Base-by-base conservation (phyloP, 306 rosid genomes). In the Sindora glabra region DNA sequence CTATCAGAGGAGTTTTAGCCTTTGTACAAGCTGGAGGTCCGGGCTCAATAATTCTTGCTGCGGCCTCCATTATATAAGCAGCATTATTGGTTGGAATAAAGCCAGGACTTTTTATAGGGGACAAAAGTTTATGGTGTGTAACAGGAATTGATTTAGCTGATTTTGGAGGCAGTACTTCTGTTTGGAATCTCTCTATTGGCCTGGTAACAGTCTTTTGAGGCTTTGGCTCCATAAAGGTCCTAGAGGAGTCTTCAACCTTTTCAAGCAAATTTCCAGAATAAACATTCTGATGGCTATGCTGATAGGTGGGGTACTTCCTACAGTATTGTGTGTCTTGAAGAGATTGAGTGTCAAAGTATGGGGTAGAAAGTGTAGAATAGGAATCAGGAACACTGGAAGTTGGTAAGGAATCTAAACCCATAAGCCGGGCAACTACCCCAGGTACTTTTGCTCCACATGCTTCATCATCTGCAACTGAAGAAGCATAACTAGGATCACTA, bases 41-140 rank as follows among this genome's bases (percentile, higher is more conserved):
- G 62, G 81, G 84, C 39, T 88, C 96, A 53, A 92, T 81, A 16
- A 92, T 92, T 80, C 81, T 92, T 46, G 94, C 89, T 2, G 98
- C 98, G 69, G 95, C 96, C 79, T 92, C 96, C 96, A 92, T 92
- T 59, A 92, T 83, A 76, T 78, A 95, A 55, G 89, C 94, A 68
- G 89, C 88, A 78, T 86, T 85, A 47, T 78, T 86, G 45, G 79
- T 79, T 8, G 94, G 77, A 74, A 88, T 49, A 72, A 88, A 92
- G 45, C 88, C 79, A 19, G 89, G 95, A 70, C 44, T 75, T 82
- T 88, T 92, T 30, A 92, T 88, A 8, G 98, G 98, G 34, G 98
- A 92, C 74, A 92, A 68, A 70, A 86, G 96, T 66, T 82, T 92
- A 57, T 92, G 95, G 79, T 88, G 96, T 41, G 98, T 92, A 54